Conservation (phyloP, 495 filamentous ascomycete genomes). For the Endocarpon pusillum region DNA sequence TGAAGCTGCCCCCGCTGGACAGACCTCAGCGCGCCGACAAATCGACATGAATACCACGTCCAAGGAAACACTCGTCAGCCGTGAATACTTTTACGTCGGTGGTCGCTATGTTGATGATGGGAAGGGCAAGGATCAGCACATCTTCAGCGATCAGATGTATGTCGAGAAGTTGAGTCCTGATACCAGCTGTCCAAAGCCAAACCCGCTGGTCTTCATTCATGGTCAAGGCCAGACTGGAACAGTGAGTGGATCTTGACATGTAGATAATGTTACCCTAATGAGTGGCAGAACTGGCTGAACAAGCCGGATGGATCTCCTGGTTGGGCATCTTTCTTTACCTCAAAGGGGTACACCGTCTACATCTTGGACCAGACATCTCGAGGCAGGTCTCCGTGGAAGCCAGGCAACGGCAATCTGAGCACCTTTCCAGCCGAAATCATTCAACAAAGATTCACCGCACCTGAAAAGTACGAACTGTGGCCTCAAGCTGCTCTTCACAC, state of each 20-base stretch:
- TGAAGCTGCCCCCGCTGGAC: too few relatives aligned
- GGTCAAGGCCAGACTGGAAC: conserved; percentile 33
- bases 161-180: conserved; percentile 34
- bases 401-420: conserved; percentile 13
- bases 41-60: background rate
- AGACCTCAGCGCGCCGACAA: too few relatives aligned
- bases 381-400: conserved; percentile 23
- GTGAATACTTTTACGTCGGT: conserved; percentile 33
- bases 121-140: conserved; percentile 19
- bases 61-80: conserved; percentile 1
- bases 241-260: conserved; percentile 17
- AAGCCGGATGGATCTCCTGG: conserved; percentile 30
- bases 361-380: conserved; percentile 27
- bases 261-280: background rate
- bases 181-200: conserved; percentile 9
- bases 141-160: conserved; percentile 34
- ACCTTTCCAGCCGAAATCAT: conserved; percentile 19
- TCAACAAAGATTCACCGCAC: conserved; percentile 24
- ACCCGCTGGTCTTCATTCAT: conserved; percentile 36
- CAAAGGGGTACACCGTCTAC: conserved; percentile 27
- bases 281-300: conserved; percentile 24
- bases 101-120: conserved; percentile 22
- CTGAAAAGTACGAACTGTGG: conserved; percentile 20
- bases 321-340: conserved; percentile 30
- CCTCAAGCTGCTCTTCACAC: conserved; percentile 29